Evolutionary conservation across 345 rosid genomes (phyloP), one percentile per base, ranked within the genome.

Genomic region (Arabidopsis suecica): DNA sequence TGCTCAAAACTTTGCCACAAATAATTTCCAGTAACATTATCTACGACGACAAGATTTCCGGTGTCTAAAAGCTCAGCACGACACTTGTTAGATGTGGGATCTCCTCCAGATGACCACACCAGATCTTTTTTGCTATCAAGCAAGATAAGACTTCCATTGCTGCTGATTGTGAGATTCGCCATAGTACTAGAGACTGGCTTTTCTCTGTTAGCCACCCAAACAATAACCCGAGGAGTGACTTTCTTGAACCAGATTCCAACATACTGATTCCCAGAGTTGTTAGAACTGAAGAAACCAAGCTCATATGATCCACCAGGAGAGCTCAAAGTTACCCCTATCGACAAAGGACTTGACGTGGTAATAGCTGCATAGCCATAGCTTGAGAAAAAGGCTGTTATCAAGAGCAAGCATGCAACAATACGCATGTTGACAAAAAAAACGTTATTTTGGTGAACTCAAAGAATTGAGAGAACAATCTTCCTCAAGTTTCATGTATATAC

Each of bases 181-280:
- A 44, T 3, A 28, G 73, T 11, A 59, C 61, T 72, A 0, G 73
- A 38, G 49, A 72, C 50, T 20, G 77, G 78, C 12, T 10, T 59
- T 41, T 78, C 81, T 60, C 73, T 57, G 65, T 78, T 78, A 48
- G 80, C 80, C 66, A 77, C 76, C 87, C 89, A 86, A 16, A 83
- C 80, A 37, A 78, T 54, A 33, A 67, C 78, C 20, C 67, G 71
- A 36, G 70, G 74, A 30, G 81, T 38, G 33, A 77, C 62, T 20
- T 74, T 77, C 73, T 74, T 60, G 78, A 55, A 83, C 88, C 88
- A 85, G 58, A 85, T 83, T 66, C 88, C 88, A 25, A 81, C 70
- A 56, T 81, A 85, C 44, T 75, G 80, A 30, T 71, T 54, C 11
- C 9, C 38, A 28, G 83, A 78, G 9, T 30, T 59, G 54, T 61